These are phyloP conservation scores for Sporisorium iseilematis-ciliati DNA, from an alignment of 1,284 basidiomycete genomes.

Conservation along the genomic window DNA sequence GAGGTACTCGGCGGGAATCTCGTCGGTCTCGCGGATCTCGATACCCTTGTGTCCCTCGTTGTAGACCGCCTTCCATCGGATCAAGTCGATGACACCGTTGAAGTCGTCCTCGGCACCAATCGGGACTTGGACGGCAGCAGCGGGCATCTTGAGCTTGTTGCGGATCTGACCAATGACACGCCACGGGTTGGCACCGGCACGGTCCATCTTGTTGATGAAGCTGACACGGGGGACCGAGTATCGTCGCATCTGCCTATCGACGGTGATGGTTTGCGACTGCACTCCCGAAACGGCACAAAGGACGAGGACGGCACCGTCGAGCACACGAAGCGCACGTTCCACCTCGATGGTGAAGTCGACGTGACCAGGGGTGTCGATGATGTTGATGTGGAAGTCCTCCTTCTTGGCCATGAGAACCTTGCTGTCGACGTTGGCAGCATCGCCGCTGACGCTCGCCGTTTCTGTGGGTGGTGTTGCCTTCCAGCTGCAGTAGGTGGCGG, in stretches of 20 bases:
- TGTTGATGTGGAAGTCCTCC: slow-evolving; percentile 92
- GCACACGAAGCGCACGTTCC: slow-evolving; percentile 92
- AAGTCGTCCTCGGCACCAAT: slow-evolving; percentile 92
- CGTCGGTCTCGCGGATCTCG: slow-evolving; percentile 84
- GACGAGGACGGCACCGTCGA: slow-evolving; percentile 96
- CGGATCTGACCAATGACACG: slow-evolving; percentile 92
- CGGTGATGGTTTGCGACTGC: slow-evolving; percentile 97
- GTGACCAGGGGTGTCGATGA: slow-evolving; percentile 99
- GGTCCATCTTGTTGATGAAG: slow-evolving; percentile 99
- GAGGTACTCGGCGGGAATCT: slow-evolving; percentile 82
- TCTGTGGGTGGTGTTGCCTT: slow-evolving; percentile 74
- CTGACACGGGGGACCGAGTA: slow-evolving; percentile 94
- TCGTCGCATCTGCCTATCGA: slow-evolving; percentile 97
- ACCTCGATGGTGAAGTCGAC: slow-evolving; percentile 99
- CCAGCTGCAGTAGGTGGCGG: slow-evolving; percentile 99
- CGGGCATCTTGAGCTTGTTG: slow-evolving; percentile 88
- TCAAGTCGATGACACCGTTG: slow-evolving; percentile 90
- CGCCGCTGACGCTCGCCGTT: slow-evolving; percentile 69
- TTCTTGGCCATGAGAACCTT: slow-evolving; percentile 69
- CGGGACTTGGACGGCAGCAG: slow-evolving; percentile 95
- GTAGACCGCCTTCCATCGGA: slow-evolving; percentile 94
- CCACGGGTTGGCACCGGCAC: slow-evolving; percentile 97
- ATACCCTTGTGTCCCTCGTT: slow-evolving; percentile 94
- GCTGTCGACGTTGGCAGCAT: slow-evolving; percentile 54
- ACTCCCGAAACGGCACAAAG: slow-evolving; percentile 97